A percentile compares a stretch with the other conserved stretches of the same genome.
Evolutionary conservation across 257 asterid genomes (phyloP).

Genomic region (Fraxinus excelsior): DNA sequence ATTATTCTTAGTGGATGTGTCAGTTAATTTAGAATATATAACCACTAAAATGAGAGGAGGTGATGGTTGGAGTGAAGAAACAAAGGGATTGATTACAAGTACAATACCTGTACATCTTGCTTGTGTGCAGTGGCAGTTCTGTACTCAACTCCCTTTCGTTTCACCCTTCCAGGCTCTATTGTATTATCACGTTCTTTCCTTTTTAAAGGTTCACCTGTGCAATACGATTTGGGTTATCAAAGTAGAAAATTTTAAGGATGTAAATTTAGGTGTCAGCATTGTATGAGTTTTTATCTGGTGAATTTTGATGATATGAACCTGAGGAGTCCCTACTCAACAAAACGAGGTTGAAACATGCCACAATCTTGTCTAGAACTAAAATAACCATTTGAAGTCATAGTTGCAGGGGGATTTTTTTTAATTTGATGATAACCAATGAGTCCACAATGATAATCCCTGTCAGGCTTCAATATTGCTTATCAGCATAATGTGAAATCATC

Average conservation of each 20-base stretch:
- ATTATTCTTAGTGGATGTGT: not conserved
- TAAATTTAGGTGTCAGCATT: slow-evolving; percentile 9
- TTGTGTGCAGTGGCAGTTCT: slow-evolving; percentile 25
- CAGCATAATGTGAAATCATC: slow-evolving; percentile 25
- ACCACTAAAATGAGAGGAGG: not conserved
- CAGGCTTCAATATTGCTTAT: slow-evolving; percentile 27
- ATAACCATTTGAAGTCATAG: slow-evolving; percentile 31
- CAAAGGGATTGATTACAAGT: not conserved
- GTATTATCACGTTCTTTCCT: slow-evolving; percentile 48
- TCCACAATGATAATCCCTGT: slow-evolving; percentile 78
- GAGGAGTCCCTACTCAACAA: slow-evolving; percentile 38
- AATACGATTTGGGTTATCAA: slow-evolving; percentile 21
- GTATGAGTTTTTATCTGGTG: slow-evolving; percentile 31
- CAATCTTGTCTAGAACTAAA: slow-evolving; percentile 29
- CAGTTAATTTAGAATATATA: not conserved
- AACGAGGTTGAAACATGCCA: slow-evolving; percentile 53
- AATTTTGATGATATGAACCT: slow-evolving; percentile 27
- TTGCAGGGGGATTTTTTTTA: slow-evolving; percentile 39
- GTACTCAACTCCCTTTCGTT: slow-evolving; percentile 37
- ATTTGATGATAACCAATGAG: slow-evolving; percentile 66
- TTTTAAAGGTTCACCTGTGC: slow-evolving; percentile 43
- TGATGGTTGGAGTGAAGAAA: not conserved
- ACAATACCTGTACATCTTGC: slow-evolving; percentile 41
- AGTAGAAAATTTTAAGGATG: not conserved
- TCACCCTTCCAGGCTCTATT: slow-evolving; percentile 48